Evolutionary conservation across 1,284 basidiomycete species (phyloP).

Genomic region (Sanguinoderma infundibulare): DNA sequence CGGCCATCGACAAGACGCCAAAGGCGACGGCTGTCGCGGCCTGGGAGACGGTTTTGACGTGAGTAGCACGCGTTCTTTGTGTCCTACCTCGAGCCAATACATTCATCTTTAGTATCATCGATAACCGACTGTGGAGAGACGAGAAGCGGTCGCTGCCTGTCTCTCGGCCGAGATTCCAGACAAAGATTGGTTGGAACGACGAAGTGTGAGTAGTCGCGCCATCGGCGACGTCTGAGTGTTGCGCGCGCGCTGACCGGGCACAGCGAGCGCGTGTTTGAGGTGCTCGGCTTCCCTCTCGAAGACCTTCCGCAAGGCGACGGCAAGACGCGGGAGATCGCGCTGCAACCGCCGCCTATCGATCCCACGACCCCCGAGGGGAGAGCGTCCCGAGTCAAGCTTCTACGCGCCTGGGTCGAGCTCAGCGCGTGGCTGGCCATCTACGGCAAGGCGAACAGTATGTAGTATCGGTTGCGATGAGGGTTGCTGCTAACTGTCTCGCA

Average conservation of each 20-base stretch:
- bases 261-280: conserved; percentile 59
- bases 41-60: conserved; percentile 73
- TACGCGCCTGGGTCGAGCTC: conserved; percentile 79
- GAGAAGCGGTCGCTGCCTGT: conserved; percentile 64
- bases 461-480: not conserved
- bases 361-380: conserved; percentile 47
- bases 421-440: conserved; percentile 68
- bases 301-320: conserved; percentile 4
- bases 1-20: conserved; percentile 43
- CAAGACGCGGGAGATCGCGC: conserved; percentile 38
- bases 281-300: conserved; percentile 57
- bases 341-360: conserved; percentile 63
- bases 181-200: conserved; percentile 68
- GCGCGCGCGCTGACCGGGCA: conserved; percentile 10
- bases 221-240: no score
- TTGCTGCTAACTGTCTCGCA: conserved; percentile 11
- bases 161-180: conserved; percentile 55
- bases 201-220: conserved; percentile 56
- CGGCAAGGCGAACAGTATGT: conserved; percentile 40
- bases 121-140: conserved; percentile 75
- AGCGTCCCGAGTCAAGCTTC: conserved; percentile 59
- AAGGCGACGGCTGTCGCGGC: conserved; percentile 57
- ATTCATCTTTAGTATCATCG: conserved; percentile 50
- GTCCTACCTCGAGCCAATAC: not conserved
- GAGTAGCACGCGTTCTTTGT: conserved; percentile 30